Conservation (phyloP, 176 grass and related monocot genomes). For the Bonia amplexicaulis region DNA sequence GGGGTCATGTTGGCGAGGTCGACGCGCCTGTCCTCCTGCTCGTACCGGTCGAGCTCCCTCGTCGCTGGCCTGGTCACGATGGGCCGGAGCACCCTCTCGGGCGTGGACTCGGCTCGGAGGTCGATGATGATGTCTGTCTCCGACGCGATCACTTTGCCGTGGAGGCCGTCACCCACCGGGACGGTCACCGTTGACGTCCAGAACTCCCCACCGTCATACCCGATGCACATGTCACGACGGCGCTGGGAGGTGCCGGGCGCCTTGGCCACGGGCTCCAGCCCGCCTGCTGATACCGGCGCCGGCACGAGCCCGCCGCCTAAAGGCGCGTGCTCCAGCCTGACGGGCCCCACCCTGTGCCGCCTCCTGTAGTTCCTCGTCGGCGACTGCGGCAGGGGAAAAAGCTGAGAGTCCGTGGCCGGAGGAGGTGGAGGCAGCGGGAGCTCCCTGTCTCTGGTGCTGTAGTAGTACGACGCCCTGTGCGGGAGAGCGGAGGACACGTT, state of each 20-base stretch:
- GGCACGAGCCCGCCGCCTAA: not conserved
- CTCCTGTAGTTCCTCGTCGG: constrained; percentile 27
- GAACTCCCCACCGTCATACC: not conserved
- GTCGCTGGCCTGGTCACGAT: constrained; percentile 47
- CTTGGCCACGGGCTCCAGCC: not conserved
- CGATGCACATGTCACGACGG: constrained; percentile 31
- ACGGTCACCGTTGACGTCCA: not conserved
- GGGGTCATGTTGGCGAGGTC: not conserved
- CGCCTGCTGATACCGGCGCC: not conserved
- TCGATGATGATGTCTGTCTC: constrained; percentile 54
- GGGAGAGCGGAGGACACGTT: constrained; percentile 1
- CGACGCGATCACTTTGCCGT: constrained; percentile 38
- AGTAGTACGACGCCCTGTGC: constrained; percentile 72
- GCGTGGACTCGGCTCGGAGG: not conserved
- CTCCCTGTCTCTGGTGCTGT: constrained; percentile 41
- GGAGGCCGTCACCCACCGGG: not conserved
- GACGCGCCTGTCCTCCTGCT: not conserved
- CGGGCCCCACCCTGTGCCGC: constrained; percentile 14
- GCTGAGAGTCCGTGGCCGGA: constrained; percentile 6
- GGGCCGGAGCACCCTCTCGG: constrained; percentile 34
- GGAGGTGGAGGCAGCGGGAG: constrained; percentile 11
- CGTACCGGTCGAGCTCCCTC: not conserved
- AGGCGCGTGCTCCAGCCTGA: not conserved
- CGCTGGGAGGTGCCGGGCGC: not conserved
- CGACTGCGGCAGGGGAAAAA: constrained; percentile 15